Percentiles rank a stretch among this genome's conserved stretches.
Evolutionary conservation across 2,329 filamentous ascomycete genomes (phyloP).

Genomic region (Nemania serpens): DNA sequence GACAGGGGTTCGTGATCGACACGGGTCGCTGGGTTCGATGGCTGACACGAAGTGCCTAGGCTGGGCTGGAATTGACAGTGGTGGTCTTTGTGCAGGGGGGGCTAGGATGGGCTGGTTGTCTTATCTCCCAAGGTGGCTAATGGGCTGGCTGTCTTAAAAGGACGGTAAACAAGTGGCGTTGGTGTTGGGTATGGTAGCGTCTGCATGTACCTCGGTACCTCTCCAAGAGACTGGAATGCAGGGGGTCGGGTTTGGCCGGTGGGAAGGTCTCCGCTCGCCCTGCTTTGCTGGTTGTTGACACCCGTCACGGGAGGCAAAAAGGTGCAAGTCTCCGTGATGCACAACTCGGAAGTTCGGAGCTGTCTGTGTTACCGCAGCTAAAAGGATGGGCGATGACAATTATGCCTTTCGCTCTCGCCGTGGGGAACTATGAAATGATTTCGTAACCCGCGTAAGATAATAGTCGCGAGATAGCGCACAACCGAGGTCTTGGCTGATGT

Average conservation of each 20-base stretch:
- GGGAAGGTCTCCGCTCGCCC: constrained; percentile 18
- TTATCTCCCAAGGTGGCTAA: constrained; percentile 29
- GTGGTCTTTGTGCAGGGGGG: constrained; percentile 28
- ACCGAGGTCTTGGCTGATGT: constrained; percentile 18
- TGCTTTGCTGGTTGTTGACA: constrained; percentile 4
- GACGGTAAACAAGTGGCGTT: constrained; percentile 20
- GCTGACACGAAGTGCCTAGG: constrained; percentile 40
- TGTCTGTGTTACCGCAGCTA: constrained; percentile 2
- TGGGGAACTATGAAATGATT: background rate
- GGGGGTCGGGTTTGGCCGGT: constrained; percentile 24
- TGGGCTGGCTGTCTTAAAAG: constrained; percentile 19
- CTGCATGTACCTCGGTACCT: constrained; percentile 19
- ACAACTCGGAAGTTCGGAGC: constrained; percentile 21
- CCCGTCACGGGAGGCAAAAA: constrained; percentile 16
- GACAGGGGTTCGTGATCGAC: constrained; percentile 30
- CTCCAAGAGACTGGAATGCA: constrained; percentile 20
- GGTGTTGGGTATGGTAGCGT: background rate
- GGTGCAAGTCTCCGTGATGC: constrained; percentile 5
- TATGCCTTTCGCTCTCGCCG: constrained; percentile 23
- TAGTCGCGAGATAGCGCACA: constrained; percentile 15
- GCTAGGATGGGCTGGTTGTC: constrained; percentile 16
- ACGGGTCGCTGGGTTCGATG: constrained; percentile 30
- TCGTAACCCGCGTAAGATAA: constrained; percentile 2
- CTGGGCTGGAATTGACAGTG: constrained; percentile 27
- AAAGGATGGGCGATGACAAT: constrained; percentile 17